Evolutionary conservation across 1,284 basidiomycete species (phyloP).

Genomic region (Agroathelia rolfsii): DNA sequence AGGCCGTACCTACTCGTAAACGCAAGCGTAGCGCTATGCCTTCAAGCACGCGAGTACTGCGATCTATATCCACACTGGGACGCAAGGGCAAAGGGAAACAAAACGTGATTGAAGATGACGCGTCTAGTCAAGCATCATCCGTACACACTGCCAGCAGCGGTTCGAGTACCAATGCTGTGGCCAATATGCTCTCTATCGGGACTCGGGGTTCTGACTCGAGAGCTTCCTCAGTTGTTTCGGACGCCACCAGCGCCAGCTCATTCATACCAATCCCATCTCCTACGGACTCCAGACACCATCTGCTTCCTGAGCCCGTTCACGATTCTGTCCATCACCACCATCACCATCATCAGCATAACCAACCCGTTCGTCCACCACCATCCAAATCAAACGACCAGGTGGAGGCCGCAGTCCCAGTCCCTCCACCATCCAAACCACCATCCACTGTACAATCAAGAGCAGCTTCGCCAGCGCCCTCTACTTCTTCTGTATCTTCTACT

Average conservation of each 20-base stretch:
- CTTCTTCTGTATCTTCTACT: background rate
- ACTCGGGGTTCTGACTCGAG: slow-evolving; percentile 29
- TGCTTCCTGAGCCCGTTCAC: slow-evolving; percentile 16
- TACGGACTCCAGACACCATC: slow-evolving; percentile 18
- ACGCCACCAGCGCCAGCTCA: slow-evolving; percentile 22
- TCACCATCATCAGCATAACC: slow-evolving; percentile 17
- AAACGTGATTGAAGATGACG: slow-evolving; percentile 13
- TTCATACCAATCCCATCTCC: slow-evolving; percentile 18
- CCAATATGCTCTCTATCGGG: slow-evolving; percentile 23
- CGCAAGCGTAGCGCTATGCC: slow-evolving; percentile 14
- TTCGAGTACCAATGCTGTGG: slow-evolving; percentile 26
- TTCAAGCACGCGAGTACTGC: too few relatives aligned
- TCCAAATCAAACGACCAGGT: too few relatives aligned
- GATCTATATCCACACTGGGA: slow-evolving; percentile 12
- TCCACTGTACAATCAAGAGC: slow-evolving; percentile 6
- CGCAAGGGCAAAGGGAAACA: slow-evolving; percentile 15
- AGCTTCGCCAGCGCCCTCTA: background rate
- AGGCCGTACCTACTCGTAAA: slow-evolving; percentile 9
- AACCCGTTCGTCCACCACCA: slow-evolving; percentile 10
- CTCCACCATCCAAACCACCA: slow-evolving; percentile 7
- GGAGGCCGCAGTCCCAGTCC: background rate
- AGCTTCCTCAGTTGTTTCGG: slow-evolving; percentile 39
- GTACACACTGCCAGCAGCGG: slow-evolving; percentile 11
- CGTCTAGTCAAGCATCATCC: slow-evolving; percentile 10
- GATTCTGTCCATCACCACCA: slow-evolving; percentile 23